Evolutionary conservation across 1,284 basidiomycete species (phyloP), one percentile per base, ranked within the genome.

Genomic region (Rhodofomes roseus): DNA sequence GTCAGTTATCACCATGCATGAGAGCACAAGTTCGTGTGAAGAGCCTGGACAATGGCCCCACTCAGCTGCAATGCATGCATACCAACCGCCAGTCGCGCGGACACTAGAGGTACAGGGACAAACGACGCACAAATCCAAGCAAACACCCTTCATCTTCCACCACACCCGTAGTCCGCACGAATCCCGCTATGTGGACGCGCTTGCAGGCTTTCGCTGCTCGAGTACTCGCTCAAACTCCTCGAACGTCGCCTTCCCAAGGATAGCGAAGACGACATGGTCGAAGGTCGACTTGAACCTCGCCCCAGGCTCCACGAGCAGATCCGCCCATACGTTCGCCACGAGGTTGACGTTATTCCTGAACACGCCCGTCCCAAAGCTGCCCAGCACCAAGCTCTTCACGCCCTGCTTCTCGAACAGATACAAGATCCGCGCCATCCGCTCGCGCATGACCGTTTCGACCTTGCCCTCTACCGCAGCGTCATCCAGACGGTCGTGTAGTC

Each of bases 291-390:
- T 68, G 69, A 86, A 90, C 43, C 85, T 74, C 34, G 83, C 78
- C 11, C 71, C 73, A 9, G 76, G 69, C 5, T 70, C 74, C 0
- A 75, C 69, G 56, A 90, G 67, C 25, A 89, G 69, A 48, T 86
- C 81, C 37, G 79, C 67, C 74, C 74, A 76, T 55, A 74, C 68
- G 23, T 64, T 63, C 11, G 74, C 75, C 9, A 76, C 69, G n/a
- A 66, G 65, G 36, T 73, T 69, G 18, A 89, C 81, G 31, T 79
- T 75, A 66, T 90, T 90, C 62, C 74, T 75, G 71, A 89, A 90
- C 7, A 85, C 87, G 0, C 88, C 89, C 0, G 87, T 90, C 11
- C 89, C 89, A 71, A 89, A 90, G 64, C 84, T 86, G 31, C 89
- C 89, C 44, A 90, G 71, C 1, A 91, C 85, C 46, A 90, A 59